phyloP scores from a whole-genome alignment of 179 eudicot species.

The Nepenthes alata region DNA sequence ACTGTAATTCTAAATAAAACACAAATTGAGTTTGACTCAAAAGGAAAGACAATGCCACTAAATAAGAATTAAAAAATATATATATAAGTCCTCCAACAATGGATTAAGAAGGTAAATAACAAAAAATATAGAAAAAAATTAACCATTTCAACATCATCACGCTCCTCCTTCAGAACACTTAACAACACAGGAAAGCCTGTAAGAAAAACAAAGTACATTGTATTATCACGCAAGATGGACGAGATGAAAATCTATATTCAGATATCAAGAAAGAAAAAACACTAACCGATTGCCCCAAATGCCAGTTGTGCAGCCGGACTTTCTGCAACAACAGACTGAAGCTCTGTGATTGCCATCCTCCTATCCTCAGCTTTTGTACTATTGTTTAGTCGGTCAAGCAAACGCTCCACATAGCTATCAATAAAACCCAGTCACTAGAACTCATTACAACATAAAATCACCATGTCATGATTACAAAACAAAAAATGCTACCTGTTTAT shows the following conservation, averaged over 20 bases:
- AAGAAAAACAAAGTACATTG: slow-evolving; percentile 2
- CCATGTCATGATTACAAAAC: not conserved
- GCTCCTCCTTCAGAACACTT: slow-evolving; percentile 80
- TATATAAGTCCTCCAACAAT: too few species aligned
- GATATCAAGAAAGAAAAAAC: slow-evolving; percentile 7
- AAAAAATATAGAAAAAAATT: too few species aligned
- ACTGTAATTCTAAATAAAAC: not conserved
- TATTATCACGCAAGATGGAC: not conserved
- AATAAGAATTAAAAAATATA: not conserved
- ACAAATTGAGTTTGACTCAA: not conserved
- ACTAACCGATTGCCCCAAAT: slow-evolving; percentile 93
- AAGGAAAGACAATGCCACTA: not conserved
- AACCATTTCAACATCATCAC: slow-evolving; percentile 95
- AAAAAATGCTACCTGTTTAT: too few species aligned
- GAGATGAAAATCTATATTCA: not conserved
- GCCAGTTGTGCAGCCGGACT: slow-evolving; percentile 84
- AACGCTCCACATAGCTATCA: slow-evolving; percentile 82
- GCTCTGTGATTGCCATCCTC: slow-evolving; percentile 77
- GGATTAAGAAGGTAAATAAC: too few species aligned
- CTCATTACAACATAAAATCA: not conserved
- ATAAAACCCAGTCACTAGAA: slow-evolving; percentile 10
- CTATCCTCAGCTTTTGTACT: slow-evolving; percentile 84
- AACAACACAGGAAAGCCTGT: slow-evolving; percentile 81
- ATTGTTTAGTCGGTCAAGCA: slow-evolving; percentile 89
- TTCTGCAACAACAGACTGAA: slow-evolving; percentile 91